Conservation (phyloP, 139 green algal species). For the Edaphochlamys debaryana region DNA sequence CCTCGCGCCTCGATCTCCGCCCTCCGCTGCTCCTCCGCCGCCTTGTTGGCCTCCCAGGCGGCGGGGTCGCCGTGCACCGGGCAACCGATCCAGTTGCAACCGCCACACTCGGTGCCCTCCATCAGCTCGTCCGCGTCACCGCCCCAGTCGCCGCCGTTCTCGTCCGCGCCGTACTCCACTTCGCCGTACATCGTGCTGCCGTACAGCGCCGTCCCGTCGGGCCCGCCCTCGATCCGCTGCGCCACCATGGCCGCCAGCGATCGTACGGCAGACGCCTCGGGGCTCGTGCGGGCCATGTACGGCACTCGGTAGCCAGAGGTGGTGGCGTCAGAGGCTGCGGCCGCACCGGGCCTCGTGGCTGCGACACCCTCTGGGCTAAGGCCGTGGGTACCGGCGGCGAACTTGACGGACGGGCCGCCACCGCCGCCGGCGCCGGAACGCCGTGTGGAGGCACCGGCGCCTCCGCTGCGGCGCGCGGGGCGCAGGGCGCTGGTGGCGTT, state of each 20-base stretch:
- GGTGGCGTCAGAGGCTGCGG: too few relatives aligned
- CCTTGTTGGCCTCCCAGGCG: background rate
- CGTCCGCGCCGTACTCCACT: background rate
- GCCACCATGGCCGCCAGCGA: conserved; percentile 32
- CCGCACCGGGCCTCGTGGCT: background rate
- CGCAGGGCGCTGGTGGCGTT: too few relatives aligned
- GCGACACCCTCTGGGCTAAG: too few relatives aligned
- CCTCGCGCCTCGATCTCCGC: too few relatives aligned
- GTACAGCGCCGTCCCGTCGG: background rate
- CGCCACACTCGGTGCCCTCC: conserved; percentile 19
- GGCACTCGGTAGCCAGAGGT: background rate
- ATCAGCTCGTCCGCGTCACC: background rate
- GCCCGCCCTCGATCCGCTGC: background rate
- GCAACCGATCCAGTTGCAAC: conserved; percentile 12
- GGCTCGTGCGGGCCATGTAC: conserved; percentile 14
- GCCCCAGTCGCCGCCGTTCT: background rate
- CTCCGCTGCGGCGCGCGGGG: too few relatives aligned
- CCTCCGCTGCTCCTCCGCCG: too few relatives aligned
- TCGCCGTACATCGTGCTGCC: too few relatives aligned
- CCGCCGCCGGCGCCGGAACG: too few relatives aligned
- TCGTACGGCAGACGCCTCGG: conserved; percentile 2
- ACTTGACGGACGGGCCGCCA: too few relatives aligned
- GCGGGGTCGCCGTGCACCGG: conserved; percentile 11
- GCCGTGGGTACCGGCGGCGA: too few relatives aligned
- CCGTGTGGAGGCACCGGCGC: too few relatives aligned